Evolutionary conservation across 2,329 filamentous ascomycete species (phyloP), one percentile per base, ranked within the genome.

Genomic region (Trichoderma afroharzianum): DNA sequence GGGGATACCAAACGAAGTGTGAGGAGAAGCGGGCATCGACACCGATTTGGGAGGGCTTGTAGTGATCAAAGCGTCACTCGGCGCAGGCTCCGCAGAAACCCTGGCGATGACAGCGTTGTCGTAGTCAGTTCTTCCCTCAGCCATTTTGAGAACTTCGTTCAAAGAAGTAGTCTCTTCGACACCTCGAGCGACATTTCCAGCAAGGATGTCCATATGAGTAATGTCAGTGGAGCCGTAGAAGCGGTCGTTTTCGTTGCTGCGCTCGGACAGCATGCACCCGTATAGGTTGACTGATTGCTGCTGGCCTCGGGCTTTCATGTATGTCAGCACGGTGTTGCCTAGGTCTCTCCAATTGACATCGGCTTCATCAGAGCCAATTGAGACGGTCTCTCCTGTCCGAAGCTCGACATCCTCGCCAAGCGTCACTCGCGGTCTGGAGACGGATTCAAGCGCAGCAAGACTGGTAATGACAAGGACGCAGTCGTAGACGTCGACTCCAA

Each of bases 401-500:
- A 94, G 89, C 73, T 89, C 91, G 67, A 97, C 87, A 79, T 97
- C 94, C 59, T 92, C 91, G 6, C 95, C 95, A 3, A 98, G 84
- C 0, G 93, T 96, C 70, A 94, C 90, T 68, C 92, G 88, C 4
- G 95, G 84, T 71, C 90, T 91, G 43, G 93, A 94, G 78, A 98
- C 97, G 1, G 92, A 90, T 75, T 97, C 92, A 61, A 98, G 84
- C 7, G 94, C 94, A 71, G 93, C 88, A 59, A 93, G 89, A 58
- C 92, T 94, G 83, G 97, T 98, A 79, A 98, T 95, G 43, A 98
- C 92, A 9, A 98, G 88, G 15, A 98, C 92, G 78, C 95, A 97
- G 80, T 98, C 95, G 84, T 98, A 98, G 36, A 98, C 94, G 79
- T 98, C 95, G 53, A 97, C 92, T 3, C 95, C 95, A 6, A 95